These are phyloP conservation scores for Tremella mesenterica DNA, from an alignment of 768 basidiomycete species.

Conservation along the genomic window DNA sequence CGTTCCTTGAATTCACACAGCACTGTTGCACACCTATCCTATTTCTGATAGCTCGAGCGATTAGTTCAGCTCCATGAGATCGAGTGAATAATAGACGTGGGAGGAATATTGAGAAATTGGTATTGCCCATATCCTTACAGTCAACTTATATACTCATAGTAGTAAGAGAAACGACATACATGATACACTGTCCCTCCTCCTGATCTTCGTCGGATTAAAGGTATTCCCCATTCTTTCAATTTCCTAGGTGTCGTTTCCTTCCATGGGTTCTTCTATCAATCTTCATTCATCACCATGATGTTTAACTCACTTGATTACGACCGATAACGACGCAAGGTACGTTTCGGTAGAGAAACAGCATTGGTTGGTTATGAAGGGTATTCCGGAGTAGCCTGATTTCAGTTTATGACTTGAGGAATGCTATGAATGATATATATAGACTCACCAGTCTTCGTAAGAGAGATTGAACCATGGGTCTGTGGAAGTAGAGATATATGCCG, in stretches of 20 bases:
- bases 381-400: conserved; percentile 66
- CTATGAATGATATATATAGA: conserved; percentile 9
- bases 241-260: conserved; percentile 77
- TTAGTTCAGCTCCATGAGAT: conserved; percentile 63
- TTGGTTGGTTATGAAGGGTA: conserved; percentile 56
- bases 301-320: conserved; percentile 57
- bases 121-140: conserved; percentile 83
- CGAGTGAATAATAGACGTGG: conserved; percentile 74
- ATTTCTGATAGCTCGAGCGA: conserved; percentile 64
- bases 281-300: not conserved
- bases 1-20: conserved; percentile 77
- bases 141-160: not conserved
- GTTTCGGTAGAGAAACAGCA: conserved; percentile 82
- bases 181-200: conserved; percentile 97
- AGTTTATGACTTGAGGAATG: conserved; percentile 1
- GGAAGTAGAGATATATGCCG: conserved; percentile 57
- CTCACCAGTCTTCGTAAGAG: conserved; percentile 79
- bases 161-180: conserved; percentile 50
- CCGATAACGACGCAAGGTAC: conserved; percentile 85
- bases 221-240: conserved; percentile 53
- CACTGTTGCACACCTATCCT: conserved; percentile 64
- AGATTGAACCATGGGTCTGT: conserved; percentile 82
- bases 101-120: conserved; percentile 90
- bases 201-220: conserved; percentile 73
- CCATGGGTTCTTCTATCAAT: conserved; percentile 70